Percentiles rank a stretch among this genome's conserved stretches.
Conservation (phyloP, 192 early-diverging fungal genomes). For the Backusella liffmaniae region DNA sequence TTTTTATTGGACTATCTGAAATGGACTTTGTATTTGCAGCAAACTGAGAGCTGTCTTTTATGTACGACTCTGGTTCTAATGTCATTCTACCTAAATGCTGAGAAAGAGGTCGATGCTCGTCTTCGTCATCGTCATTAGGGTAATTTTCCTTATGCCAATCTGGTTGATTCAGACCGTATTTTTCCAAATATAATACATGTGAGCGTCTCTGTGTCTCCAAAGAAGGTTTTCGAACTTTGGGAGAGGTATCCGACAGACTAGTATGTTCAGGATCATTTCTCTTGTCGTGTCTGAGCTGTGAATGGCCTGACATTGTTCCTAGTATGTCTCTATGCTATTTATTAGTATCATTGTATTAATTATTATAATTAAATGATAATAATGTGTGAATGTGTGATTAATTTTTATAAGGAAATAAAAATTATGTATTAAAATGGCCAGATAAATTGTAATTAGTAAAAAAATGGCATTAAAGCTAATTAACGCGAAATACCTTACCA, state of each 20-base stretch:
- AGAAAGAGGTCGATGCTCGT: background rate
- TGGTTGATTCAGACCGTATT: constrained; percentile 25
- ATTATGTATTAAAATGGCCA: background rate
- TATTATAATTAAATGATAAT: background rate
- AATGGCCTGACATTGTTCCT: background rate
- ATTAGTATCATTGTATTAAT: background rate
- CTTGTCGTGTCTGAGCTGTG: background rate
- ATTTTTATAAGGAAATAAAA: background rate
- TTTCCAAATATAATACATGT: constrained; percentile 23
- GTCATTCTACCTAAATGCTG: constrained; percentile 5
- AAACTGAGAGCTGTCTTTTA: background rate
- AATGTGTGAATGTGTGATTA: background rate
- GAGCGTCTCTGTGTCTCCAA: constrained; percentile 15
- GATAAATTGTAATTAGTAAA: constrained; percentile 3
- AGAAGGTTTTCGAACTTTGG: background rate
- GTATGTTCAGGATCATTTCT: background rate
- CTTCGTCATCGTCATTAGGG: background rate
- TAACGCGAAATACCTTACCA: background rate
- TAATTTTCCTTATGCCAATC: constrained; percentile 15
- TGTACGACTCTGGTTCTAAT: background rate
- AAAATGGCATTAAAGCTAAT: background rate
- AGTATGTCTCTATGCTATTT: background rate
- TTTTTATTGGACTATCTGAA: constrained; percentile 4
- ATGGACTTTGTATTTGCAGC: background rate
- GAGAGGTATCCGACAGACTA: background rate